Evolutionary conservation across 768 basidiomycete genomes (phyloP).

Genomic region (Leccinum disarticulatum): DNA sequence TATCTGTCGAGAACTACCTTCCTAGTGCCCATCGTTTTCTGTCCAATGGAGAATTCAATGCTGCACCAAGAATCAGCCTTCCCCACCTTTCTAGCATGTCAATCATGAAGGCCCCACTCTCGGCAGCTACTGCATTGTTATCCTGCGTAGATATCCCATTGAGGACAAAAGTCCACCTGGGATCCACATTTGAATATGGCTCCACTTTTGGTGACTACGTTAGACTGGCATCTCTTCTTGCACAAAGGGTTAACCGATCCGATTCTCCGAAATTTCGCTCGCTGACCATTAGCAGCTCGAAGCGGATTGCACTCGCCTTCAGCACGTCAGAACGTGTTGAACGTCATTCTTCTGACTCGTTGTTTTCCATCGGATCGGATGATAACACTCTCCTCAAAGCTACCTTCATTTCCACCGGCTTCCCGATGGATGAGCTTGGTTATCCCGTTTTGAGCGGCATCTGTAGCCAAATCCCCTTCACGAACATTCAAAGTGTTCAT

Average conservation of each 20-base stretch:
- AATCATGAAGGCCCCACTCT: neutral
- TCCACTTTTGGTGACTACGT: neutral
- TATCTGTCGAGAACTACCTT: neutral
- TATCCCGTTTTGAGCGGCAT: neutral
- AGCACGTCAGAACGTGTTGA: neutral
- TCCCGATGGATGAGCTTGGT: neutral
- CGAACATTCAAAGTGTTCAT: neutral
- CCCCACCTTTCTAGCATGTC: neutral
- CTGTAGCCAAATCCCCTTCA: neutral
- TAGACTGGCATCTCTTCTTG: neutral
- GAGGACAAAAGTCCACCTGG: neutral
- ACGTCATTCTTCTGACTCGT: accelerated
- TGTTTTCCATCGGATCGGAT: neutral
- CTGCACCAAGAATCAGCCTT: neutral
- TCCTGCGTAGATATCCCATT: neutral
- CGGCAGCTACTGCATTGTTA: neutral
- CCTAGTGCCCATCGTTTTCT: neutral
- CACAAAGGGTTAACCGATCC: neutral
- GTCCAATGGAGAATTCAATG: neutral
- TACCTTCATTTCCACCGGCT: accelerated
- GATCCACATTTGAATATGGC: neutral
- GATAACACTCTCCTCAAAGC: neutral
- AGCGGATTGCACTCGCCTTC: neutral
- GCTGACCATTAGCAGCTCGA: neutral
- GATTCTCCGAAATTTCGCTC: neutral